phyloP scores from a whole-genome alignment of 805 yeast species.

The Priceomyces carsonii region DNA sequence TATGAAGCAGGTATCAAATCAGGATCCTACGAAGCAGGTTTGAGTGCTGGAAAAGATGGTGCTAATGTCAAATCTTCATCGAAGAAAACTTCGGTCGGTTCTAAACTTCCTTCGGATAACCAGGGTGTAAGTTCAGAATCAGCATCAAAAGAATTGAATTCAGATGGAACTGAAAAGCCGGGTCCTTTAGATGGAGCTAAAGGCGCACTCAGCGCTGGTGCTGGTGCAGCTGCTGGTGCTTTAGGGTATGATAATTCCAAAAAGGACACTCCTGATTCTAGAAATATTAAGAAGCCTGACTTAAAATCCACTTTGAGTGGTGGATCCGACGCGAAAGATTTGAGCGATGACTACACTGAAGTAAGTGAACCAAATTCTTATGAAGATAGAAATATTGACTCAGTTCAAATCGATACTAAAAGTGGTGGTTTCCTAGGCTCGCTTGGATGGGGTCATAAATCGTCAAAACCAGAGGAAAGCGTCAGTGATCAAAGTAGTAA shows the following conservation, averaged over 20 bases:
- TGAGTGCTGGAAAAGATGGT: constrained; percentile 4
- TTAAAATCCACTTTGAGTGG: no score
- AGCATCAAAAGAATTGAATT: neutral
- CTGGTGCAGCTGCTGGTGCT: constrained; percentile 21
- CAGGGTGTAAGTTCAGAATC: neutral
- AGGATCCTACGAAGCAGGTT: constrained; percentile 21
- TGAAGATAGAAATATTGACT: no score
- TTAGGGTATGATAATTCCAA: constrained; percentile 10
- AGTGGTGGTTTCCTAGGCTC: constrained; percentile 4
- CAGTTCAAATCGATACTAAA: constrained; percentile 1
- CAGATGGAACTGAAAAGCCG: constrained; percentile 9
- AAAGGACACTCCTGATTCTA: neutral
- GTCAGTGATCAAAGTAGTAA: no score
- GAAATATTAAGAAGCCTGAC: no score
- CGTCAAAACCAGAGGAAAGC: no score
- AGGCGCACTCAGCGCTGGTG: constrained; percentile 19
- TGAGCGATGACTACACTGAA: no score
- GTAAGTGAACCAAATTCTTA: no score
- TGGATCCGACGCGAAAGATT: no score
- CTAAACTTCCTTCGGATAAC: neutral
- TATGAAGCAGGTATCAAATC: constrained; percentile 17
- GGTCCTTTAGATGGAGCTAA: constrained; percentile 17
- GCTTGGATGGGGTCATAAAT: constrained; percentile 5
- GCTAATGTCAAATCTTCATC: constrained; percentile 4
- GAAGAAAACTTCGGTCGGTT: neutral